Evolutionary conservation across 148 eudicot genomes (phyloP), one percentile per base, ranked within the genome.

Genomic region (Persicaria maculosa): DNA sequence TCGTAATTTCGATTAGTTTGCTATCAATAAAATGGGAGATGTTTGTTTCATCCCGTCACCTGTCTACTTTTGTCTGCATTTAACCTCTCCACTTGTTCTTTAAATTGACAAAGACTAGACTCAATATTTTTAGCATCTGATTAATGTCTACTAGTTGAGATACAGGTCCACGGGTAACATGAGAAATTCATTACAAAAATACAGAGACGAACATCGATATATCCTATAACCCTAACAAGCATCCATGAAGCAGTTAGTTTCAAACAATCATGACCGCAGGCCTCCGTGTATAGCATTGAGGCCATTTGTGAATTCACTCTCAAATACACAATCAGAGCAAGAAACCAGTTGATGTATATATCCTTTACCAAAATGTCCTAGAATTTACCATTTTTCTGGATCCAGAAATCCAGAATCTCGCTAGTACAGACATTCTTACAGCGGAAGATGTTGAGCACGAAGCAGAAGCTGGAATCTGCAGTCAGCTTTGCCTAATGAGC

Each of bases 401-500:
- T 62, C 44, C 68, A 62, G 10, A 22, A 62, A 25, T 62, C 44
- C 68, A 62, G 10, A 22, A 62, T 62, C 15, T 62, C 44, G 4
- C 68, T 9, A 62, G 6, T 48, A 5, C 14, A 11, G 44, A 25
- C 7, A 61, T 57, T 57, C 62, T 15, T 31, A 31, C 16, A 61
- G 40, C 40, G 40, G 40, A 31, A 31, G 40, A 31, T 31, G 40
- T 31, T 31, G 40, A 2, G 40, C 40, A 31, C 40, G 3, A 2
- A 62, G 25, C 67, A n/a, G 17, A 1, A 61, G 25, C 67, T 11
- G 46, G 17, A 36, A 7, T 58, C 64, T 1, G 36, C 64, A 20
- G 65, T 10, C 31, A 22, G 46, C 53, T 71, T 31, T 45, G 52
- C 54, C 43, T 71, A 71, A 48, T 71, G 73, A 71, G 73, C 73